Evolutionary conservation across 2,329 filamentous ascomycete genomes (phyloP), one percentile per base, ranked within the genome.

Genomic region (Fusarium chuoi): DNA sequence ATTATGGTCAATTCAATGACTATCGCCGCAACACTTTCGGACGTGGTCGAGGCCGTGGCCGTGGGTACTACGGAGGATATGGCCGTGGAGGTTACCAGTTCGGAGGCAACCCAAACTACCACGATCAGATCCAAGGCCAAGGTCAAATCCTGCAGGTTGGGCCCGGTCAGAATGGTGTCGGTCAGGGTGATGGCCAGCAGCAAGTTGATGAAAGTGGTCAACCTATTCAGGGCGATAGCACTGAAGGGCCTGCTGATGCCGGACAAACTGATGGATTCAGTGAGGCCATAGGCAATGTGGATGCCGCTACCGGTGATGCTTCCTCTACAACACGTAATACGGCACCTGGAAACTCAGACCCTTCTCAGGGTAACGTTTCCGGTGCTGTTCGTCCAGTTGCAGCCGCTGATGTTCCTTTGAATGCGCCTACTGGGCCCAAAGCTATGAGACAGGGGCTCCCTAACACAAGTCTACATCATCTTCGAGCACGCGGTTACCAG

Each of bases 381-480:
- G 76, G 75, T 51, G 68, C 75, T 44, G 79, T 82, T 67, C 82
- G 81, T 71, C 80, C 79, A 57, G 78, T 79, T 66, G 65, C 82
- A 48, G 79, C 76, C 66, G 68, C 82, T 60, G 79, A 84, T 77
- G 82, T 84, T 58, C 90, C 90, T 49, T 82, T 91, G 83, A 94
- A 88, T 84, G 96, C 96, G 35, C 96, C 96, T 35, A 97, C 93
- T 62, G 96, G 95, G 15, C 96, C 96, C 54, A 95, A 96, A 83
- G 96, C 96, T 24, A 97, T 98, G 94, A 90, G 96, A 72, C 93
- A 96, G 82, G 94, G 95, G 36, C 86, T 95, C 17, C 93, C 94
- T 58, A 97, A 97, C 81, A 95, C 92, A 65, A 94, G 93, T 75
- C 89, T 93, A 60, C 89, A 91, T 73, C 89, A 93, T 77, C 81